Base-by-base conservation (phyloP, 306 rosid genomes). In the Cucurbita ficifolia region DNA sequence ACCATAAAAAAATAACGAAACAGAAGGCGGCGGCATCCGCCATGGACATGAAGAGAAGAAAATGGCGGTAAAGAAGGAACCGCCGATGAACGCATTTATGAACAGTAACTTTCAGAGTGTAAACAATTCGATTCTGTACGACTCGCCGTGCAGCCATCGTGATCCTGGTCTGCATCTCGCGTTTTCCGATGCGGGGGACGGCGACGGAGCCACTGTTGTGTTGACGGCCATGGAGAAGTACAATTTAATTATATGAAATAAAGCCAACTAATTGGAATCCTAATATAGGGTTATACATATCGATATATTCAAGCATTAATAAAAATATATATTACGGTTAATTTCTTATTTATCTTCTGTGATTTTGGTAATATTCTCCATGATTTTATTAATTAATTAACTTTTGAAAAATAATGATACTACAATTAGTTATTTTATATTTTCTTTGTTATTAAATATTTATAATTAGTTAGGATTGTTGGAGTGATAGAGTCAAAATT, bases 21-120 rank as follows among this genome's bases (percentile, higher is more conserved):
- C 42, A 13, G 56, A 68, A 46, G 54, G 19, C 54, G 43, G 5
- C 29, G 59, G 29, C 3, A 21, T 0, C 21, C 21, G 5, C 3
- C 39, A 52, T 39, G 70, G 38, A 43, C 22, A 42, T 19, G 19
- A 67, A 3, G 54, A 67, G 18, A 67, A 22, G 53, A 67, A 67
- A 22, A 45, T 6, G 38, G 11, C 5, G 18, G 19, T 6, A 12
- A 67, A 63, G 77, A 76, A 22, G 3, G 33, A 1, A 57, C 8
- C 62, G 10, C 96, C 95, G 84, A 61, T 73, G 1, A 67, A 5
- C 0, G 80, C 87, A 6, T 89, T 76, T 80, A 57, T 77, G 70
- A 92, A 92, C 76, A 86, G 86, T 81, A 90, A 92, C 16, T 90
- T 89, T 45, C 98, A 92, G 68, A 75, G 91, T n/a, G 74, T 90